Conservation (phyloP, 1,284 basidiomycete genomes). For the Trametes polyzona region DNA sequence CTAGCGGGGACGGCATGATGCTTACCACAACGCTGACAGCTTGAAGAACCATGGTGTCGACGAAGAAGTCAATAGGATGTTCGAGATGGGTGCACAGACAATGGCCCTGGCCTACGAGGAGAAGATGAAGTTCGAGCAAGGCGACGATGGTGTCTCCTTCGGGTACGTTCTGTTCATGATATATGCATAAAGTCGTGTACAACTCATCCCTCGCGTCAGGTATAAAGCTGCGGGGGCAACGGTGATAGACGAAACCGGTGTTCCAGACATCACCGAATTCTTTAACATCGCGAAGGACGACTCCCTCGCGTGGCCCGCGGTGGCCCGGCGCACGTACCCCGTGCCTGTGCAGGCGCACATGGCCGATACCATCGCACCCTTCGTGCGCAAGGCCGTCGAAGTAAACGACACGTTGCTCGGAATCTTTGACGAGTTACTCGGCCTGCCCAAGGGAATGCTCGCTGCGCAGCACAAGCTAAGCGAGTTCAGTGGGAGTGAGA, state of each 20-base stretch:
- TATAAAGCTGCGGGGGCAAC: conserved; percentile 38
- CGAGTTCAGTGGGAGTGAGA: conserved; percentile 37
- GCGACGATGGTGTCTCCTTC: conserved; percentile 36
- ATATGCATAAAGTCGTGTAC: neutral
- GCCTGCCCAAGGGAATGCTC: conserved; percentile 36
- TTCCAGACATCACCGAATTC: conserved; percentile 37
- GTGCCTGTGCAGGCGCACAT: conserved; percentile 38
- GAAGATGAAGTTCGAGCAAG: conserved; percentile 40
- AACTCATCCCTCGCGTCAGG: conserved; percentile 24
- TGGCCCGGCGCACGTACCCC: conserved; percentile 36
- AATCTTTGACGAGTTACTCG: conserved; percentile 37
- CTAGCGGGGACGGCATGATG: neutral
- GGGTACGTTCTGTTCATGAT: conserved; percentile 28
- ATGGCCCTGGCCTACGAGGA: conserved; percentile 38
- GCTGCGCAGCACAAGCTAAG: conserved; percentile 29
- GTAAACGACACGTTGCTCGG: conserved; percentile 37
- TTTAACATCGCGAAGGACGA: conserved; percentile 39
- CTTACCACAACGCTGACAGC: conserved; percentile 14
- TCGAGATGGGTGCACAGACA: conserved; percentile 39
- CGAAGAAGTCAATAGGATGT: conserved; percentile 37
- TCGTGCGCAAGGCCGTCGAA: conserved; percentile 35
- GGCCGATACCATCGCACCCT: conserved; percentile 37
- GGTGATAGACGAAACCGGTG: conserved; percentile 37
- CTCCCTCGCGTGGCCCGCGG: conserved; percentile 35
- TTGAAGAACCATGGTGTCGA: conserved; percentile 41